These are phyloP conservation scores for Cnidoscolus chayamansa DNA, from an alignment of 441 rosid species.

Conservation along the genomic window DNA sequence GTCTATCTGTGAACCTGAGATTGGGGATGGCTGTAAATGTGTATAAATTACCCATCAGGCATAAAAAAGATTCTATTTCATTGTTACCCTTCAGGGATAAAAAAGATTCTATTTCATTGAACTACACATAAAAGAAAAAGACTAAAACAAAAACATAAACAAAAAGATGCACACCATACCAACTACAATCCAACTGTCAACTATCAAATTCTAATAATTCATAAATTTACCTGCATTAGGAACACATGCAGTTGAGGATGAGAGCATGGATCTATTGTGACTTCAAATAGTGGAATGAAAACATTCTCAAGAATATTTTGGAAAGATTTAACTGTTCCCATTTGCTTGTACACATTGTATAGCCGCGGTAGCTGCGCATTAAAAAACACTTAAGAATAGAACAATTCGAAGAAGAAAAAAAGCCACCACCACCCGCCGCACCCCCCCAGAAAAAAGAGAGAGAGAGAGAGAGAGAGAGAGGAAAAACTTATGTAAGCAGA, in stretches of 20 bases:
- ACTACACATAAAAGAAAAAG: neutral
- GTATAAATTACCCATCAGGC: neutral
- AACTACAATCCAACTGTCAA: neutral
- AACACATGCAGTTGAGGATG: constrained; percentile 74
- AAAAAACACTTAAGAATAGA: constrained; percentile 1
- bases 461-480: no score
- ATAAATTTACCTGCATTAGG: constrained; percentile 44
- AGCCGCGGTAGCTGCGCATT: constrained; percentile 62
- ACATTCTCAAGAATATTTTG: constrained; percentile 74
- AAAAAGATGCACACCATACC: neutral
- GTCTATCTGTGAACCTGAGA: neutral
- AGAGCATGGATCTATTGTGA: constrained; percentile 61
- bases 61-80: constrained; percentile 1
- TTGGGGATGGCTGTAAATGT: neutral
- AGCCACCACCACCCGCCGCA: neutral
- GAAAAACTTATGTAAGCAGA: neutral
- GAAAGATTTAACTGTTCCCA: constrained; percentile 73
- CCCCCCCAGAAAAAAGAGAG: no score
- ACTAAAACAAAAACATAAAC: no score
- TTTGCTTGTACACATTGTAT: constrained; percentile 64
- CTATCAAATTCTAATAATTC: neutral
- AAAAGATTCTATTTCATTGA: neutral
- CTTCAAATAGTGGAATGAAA: constrained; percentile 76
- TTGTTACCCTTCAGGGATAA: neutral
- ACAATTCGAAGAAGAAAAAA: neutral